Evolutionary conservation across 2,329 filamentous ascomycete species (phyloP).

Genomic region (Phialophora expanda): DNA sequence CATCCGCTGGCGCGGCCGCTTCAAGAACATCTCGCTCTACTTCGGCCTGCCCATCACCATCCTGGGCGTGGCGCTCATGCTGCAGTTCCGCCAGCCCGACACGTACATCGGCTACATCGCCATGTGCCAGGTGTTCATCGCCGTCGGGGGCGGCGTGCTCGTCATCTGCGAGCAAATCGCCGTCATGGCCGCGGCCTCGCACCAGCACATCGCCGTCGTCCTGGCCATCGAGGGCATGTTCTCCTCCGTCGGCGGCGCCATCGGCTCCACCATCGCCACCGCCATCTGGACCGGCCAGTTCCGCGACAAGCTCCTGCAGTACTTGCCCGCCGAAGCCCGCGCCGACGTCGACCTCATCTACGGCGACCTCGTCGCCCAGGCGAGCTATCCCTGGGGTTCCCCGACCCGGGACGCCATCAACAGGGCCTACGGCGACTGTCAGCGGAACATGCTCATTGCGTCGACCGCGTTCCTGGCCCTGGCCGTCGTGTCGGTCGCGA

Average conservation of each 20-base stretch:
- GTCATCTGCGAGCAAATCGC: constrained; percentile 61
- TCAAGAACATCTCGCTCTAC: constrained; percentile 58
- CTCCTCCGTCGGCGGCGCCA: constrained; percentile 44
- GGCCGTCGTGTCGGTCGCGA: constrained; percentile 25
- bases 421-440: constrained; percentile 48
- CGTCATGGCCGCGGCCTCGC: constrained; percentile 58
- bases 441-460: constrained; percentile 50
- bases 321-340: constrained; percentile 43
- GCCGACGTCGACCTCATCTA: constrained; percentile 57
- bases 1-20: constrained; percentile 56
- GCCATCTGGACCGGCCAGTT: constrained; percentile 46
- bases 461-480: constrained; percentile 33
- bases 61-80: constrained; percentile 58
- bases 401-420: constrained; percentile 48
- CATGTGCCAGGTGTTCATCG: constrained; percentile 60
- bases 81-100: constrained; percentile 57
- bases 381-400: constrained; percentile 52
- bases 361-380: constrained; percentile 59
- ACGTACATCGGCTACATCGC: constrained; percentile 57
- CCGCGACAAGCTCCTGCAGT: constrained; percentile 47
- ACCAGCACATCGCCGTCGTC: constrained; percentile 59
- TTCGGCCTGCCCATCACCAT: constrained; percentile 57
- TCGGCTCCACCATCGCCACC: constrained; percentile 43
- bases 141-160: constrained; percentile 57
- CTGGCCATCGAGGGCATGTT: constrained; percentile 51